Conservation (phyloP, 805 yeast genomes). For the Metschnikowia vanudenii region DNA sequence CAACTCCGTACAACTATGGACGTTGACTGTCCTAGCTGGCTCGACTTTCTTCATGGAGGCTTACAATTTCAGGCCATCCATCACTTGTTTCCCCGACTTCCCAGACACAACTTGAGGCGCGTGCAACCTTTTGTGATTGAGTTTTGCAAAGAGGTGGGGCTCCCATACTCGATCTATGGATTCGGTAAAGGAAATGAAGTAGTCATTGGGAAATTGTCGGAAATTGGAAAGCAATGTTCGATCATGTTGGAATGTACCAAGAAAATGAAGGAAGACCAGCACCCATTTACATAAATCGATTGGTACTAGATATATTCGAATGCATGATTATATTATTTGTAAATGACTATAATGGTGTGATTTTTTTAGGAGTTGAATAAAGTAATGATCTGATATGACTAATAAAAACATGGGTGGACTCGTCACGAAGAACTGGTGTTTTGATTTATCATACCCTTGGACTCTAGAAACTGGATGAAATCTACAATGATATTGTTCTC, state of each 20-base stretch:
- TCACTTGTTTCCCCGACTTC: slow-evolving; percentile 85
- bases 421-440: background rate
- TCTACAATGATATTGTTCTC: slow-evolving; percentile 42
- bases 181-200: slow-evolving; percentile 73
- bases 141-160: slow-evolving; percentile 74
- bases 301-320: no score
- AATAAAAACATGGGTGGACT: no score
- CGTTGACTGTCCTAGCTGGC: slow-evolving; percentile 90
- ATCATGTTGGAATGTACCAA: slow-evolving; percentile 73
- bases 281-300: slow-evolving; percentile 5
- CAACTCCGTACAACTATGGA: slow-evolving; percentile 93
- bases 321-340: no score
- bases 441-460: slow-evolving; percentile 27
- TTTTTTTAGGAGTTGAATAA: no score
- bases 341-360: no score
- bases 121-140: slow-evolving; percentile 71
- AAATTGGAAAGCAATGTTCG: slow-evolving; percentile 75
- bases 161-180: slow-evolving; percentile 80
- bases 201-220: slow-evolving; percentile 67
- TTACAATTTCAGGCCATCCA: slow-evolving; percentile 89
- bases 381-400: no score
- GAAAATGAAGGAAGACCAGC: slow-evolving; percentile 56
- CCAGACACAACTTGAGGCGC: slow-evolving; percentile 79
- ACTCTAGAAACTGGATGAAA: slow-evolving; percentile 39
- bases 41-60: slow-evolving; percentile 89